phyloP scores from a whole-genome alignment of 257 asterid genomes.

The Salvia miltiorrhiza region DNA sequence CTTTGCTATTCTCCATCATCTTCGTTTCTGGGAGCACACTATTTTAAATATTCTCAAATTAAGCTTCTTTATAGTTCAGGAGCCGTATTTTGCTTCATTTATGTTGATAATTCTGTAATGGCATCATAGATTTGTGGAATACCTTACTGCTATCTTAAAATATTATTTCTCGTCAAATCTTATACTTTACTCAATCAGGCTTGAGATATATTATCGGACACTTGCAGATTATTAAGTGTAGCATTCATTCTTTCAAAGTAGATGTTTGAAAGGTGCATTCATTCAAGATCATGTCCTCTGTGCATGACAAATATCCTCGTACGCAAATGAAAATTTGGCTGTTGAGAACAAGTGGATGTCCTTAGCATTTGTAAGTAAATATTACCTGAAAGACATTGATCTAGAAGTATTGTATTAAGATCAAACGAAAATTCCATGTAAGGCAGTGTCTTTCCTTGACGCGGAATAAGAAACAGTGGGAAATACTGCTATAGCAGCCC shows the following conservation, averaged over 20 bases:
- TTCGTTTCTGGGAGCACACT: background rate
- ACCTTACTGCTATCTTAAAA: background rate
- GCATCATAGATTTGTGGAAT: background rate
- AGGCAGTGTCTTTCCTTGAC: no score
- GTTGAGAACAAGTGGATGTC: background rate
- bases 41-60: background rate
- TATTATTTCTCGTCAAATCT: background rate
- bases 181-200: background rate
- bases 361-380: background rate
- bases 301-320: background rate
- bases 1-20: background rate
- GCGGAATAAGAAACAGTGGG: no score
- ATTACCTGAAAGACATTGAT: constrained; percentile 8
- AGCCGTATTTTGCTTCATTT: background rate
- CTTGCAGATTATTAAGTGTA: background rate
- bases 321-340: background rate
- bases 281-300: background rate
- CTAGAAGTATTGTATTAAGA: background rate
- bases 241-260: background rate
- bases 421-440: background rate
- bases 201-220: background rate
- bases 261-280: background rate
- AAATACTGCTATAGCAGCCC: no score
- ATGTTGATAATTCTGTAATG: background rate
- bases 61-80: background rate